Evolutionary conservation across 306 rosid species (phyloP).

Genomic region (Castanea crenata): DNA sequence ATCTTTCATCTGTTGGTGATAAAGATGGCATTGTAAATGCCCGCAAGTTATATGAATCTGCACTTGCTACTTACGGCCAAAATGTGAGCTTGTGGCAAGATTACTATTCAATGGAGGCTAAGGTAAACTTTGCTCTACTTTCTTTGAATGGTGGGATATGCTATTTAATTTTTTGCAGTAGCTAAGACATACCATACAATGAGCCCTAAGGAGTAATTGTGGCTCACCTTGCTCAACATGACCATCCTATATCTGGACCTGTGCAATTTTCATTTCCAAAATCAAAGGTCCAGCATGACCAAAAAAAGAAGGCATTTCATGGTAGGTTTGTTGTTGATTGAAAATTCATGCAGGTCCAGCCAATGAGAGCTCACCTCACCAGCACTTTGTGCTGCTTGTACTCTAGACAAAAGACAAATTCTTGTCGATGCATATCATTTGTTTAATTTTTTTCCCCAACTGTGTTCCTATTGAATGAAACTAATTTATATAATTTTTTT

Average conservation of each 20-base stretch:
- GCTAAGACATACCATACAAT: not conserved
- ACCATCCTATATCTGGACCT: not conserved
- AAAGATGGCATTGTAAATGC: constrained; percentile 65
- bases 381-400: not conserved
- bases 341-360: not conserved
- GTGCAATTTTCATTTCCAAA: not conserved
- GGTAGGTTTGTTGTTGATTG: not conserved
- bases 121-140: constrained; percentile 37
- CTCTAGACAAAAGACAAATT: not conserved
- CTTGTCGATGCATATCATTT: not conserved
- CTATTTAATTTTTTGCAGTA: not conserved
- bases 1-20: constrained; percentile 63
- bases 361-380: not conserved
- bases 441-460: not conserved
- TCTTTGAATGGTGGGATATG: not conserved
- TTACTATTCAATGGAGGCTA: constrained; percentile 65
- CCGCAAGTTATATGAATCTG: constrained; percentile 71
- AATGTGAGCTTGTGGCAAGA: constrained; percentile 73
- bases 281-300: not conserved
- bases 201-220: not conserved
- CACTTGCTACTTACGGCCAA: constrained; percentile 65
- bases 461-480: not conserved
- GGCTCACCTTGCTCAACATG: not conserved
- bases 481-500: not conserved
- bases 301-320: not conserved